These are phyloP conservation scores for Xylariaceae sp. DNA, from an alignment of 2,329 filamentous ascomycete species.

Conservation along the genomic window DNA sequence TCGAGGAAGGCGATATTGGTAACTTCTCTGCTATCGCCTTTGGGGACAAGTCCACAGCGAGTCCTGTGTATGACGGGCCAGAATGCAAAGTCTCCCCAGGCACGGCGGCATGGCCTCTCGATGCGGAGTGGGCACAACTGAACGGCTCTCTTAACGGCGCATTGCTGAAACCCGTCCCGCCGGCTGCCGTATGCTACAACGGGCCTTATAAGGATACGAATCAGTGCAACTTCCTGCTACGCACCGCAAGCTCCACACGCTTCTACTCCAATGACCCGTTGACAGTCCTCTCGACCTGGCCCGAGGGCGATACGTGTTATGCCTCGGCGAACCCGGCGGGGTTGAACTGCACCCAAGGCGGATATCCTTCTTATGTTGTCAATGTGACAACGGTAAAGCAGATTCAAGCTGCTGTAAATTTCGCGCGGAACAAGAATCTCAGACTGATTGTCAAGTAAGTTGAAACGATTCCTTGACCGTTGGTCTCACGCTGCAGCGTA, in stretches of 20 bases:
- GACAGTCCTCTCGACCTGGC: slow-evolving; percentile 44
- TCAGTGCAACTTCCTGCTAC: slow-evolving; percentile 41
- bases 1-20: slow-evolving; percentile 41
- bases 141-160: slow-evolving; percentile 41
- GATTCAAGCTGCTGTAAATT: slow-evolving; percentile 50
- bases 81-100: slow-evolving; percentile 43
- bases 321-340: slow-evolving; percentile 31
- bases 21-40: slow-evolving; percentile 43
- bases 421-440: slow-evolving; percentile 48
- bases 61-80: slow-evolving; percentile 32
- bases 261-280: slow-evolving; percentile 44
- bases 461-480: not conserved
- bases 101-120: slow-evolving; percentile 40
- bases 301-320: slow-evolving; percentile 47
- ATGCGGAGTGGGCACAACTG: slow-evolving; percentile 40
- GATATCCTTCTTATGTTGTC: slow-evolving; percentile 48
- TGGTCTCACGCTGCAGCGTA: not conserved
- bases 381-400: slow-evolving; percentile 47
- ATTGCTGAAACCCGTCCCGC: slow-evolving; percentile 43
- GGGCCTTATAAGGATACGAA: slow-evolving; percentile 37
- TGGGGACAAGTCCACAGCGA: slow-evolving; percentile 34
- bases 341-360: slow-evolving; percentile 46
- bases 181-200: slow-evolving; percentile 44
- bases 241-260: slow-evolving; percentile 39
- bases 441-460: slow-evolving; percentile 48